Conservation (phyloP, 2,329 filamentous ascomycete genomes). For the Ceratocystis harringtonii region DNA sequence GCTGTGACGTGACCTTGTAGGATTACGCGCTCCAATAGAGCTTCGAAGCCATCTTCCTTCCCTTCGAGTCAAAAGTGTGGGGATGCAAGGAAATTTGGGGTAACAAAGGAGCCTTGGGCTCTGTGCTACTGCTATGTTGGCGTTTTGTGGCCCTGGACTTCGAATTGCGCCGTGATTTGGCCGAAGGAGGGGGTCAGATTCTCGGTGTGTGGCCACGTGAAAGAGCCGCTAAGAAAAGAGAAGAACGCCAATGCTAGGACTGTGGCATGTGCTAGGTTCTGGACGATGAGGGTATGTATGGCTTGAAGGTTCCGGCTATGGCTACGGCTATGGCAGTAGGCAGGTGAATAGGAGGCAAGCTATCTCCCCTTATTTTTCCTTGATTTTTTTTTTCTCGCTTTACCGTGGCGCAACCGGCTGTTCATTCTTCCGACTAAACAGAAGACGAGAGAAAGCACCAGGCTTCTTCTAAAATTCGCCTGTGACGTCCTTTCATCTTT, state of each 20-base stretch:
- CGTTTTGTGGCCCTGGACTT: not conserved
- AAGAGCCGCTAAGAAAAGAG: not conserved
- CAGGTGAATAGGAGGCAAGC: not conserved
- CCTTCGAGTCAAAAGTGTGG: not conserved
- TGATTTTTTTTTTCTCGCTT: not conserved
- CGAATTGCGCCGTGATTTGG: slow-evolving; percentile 5
- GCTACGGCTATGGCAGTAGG: not conserved
- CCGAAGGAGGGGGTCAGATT: slow-evolving; percentile 6
- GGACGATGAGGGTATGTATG: not conserved
- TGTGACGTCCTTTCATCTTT: not conserved
- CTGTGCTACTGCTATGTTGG: not conserved
- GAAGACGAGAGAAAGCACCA: not conserved
- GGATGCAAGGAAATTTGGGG: not conserved
- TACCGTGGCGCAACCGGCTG: not conserved
- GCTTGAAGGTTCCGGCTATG: not conserved
- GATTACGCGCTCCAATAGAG: slow-evolving; percentile 6
- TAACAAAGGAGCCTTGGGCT: slow-evolving; percentile 1
- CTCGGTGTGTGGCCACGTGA: not conserved
- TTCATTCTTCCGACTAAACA: not conserved
- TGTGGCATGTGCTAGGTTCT: not conserved
- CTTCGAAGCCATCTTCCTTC: not conserved
- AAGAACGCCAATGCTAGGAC: not conserved
- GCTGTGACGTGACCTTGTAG: not conserved
- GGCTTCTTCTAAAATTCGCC: not conserved
- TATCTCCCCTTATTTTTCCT: not conserved